A percentile compares a stretch with the other conserved stretches of the same genome.
These are phyloP conservation scores for Sporobolomyces roseus DNA, from an alignment of 768 basidiomycete species.

Conservation along the genomic window DNA sequence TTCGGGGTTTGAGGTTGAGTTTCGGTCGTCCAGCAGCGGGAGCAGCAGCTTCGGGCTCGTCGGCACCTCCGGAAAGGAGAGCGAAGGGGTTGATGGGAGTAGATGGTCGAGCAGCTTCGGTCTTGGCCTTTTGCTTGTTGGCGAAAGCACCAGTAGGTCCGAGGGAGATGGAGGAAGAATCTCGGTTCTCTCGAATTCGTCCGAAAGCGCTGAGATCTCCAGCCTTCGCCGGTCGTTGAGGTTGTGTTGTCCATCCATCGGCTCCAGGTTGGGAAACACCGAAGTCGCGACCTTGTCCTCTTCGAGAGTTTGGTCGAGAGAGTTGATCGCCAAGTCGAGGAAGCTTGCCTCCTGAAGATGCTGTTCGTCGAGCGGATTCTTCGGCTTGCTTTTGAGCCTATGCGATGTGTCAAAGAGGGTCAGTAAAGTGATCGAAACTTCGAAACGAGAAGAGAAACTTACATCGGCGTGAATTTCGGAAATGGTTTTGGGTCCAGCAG, in stretches of 20 bases:
- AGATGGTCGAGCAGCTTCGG: slow-evolving; percentile 57
- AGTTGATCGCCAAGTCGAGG: slow-evolving; percentile 49
- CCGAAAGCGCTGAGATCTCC: slow-evolving; percentile 84
- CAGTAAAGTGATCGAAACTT: neutral
- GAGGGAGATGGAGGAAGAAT: slow-evolving; percentile 62
- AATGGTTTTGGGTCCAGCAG: slow-evolving; percentile 78
- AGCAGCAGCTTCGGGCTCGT: slow-evolving; percentile 27
- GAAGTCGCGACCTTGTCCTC: slow-evolving; percentile 64
- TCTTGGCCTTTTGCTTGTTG: slow-evolving; percentile 64
- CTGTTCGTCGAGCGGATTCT: slow-evolving; percentile 62
- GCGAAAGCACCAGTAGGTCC: slow-evolving; percentile 81
- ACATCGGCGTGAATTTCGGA: slow-evolving; percentile 83
- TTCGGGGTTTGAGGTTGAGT: slow-evolving; percentile 71
- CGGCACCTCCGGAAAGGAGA: slow-evolving; percentile 53
- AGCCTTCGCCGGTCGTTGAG: slow-evolving; percentile 67
- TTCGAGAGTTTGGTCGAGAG: slow-evolving; percentile 84
- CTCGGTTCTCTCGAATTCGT: slow-evolving; percentile 60
- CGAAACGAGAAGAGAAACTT: slow-evolving; percentile 45
- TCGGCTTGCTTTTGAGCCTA: slow-evolving; percentile 72
- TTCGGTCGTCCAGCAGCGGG: slow-evolving; percentile 58
- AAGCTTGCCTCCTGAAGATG: slow-evolving; percentile 51
- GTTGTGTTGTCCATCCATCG: slow-evolving; percentile 75
- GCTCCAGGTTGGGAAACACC: slow-evolving; percentile 60
- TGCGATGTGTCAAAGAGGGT: neutral
- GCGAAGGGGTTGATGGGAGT: slow-evolving; percentile 56